Evolutionary conservation across 192 early-diverging fungal genomes (phyloP).

Genomic region (Rhizophagus clarus): DNA sequence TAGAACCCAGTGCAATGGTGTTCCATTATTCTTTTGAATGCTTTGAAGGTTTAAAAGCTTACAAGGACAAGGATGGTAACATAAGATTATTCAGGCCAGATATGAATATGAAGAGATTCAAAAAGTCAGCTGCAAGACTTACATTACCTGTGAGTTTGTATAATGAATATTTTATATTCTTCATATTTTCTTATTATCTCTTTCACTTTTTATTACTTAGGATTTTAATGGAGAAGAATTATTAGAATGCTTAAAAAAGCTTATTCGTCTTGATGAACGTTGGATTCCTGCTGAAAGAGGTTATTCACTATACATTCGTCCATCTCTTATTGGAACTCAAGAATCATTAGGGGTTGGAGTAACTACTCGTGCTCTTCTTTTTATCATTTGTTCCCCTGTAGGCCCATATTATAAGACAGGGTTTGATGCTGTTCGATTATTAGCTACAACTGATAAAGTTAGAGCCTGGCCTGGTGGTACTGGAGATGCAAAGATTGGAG

Average conservation of each 20-base stretch:
- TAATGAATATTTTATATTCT: not conserved
- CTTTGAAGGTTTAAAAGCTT: slow-evolving; percentile 94
- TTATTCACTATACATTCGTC: slow-evolving; percentile 92
- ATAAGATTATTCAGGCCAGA: slow-evolving; percentile 96
- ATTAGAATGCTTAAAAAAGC: slow-evolving; percentile 81
- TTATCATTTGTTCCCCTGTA: slow-evolving; percentile 88
- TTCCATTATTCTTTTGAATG: slow-evolving; percentile 95
- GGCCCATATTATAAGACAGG: slow-evolving; percentile 97
- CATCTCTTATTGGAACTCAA: slow-evolving; percentile 92
- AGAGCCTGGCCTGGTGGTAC: slow-evolving; percentile 96
- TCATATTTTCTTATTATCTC: not conserved
- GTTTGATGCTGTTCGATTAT: slow-evolving; percentile 84
- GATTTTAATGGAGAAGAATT: slow-evolving; percentile 78
- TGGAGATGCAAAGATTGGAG: slow-evolving; percentile 91
- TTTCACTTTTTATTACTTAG: slow-evolving; percentile 5
- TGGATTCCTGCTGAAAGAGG: slow-evolving; percentile 94
- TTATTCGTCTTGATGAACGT: slow-evolving; percentile 74
- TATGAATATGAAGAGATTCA: slow-evolving; percentile 95
- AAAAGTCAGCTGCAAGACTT: slow-evolving; percentile 75
- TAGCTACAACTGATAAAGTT: slow-evolving; percentile 81
- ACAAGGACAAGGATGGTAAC: slow-evolving; percentile 84
- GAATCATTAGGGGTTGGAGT: slow-evolving; percentile 81
- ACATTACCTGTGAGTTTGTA: slow-evolving; percentile 69
- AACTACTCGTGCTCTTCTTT: slow-evolving; percentile 77
- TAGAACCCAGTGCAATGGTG: slow-evolving; percentile 86